Conservation (phyloP, 148 eudicot genomes). For the Polygonum aviculare region DNA sequence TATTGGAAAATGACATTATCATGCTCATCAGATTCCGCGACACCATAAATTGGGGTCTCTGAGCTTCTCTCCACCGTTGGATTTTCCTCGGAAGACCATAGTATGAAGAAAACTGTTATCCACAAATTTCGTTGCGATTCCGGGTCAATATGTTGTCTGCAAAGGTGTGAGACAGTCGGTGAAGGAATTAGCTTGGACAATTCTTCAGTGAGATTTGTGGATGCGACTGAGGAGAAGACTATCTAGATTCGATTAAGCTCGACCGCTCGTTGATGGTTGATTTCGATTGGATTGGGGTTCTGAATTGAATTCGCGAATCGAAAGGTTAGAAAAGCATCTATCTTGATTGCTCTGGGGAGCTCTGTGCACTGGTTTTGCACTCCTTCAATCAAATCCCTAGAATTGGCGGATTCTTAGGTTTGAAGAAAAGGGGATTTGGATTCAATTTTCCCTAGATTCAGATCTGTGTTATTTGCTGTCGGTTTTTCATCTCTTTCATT, state of each 20-base stretch:
- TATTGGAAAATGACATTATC: background rate
- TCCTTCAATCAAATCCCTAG: background rate
- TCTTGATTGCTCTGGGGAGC: background rate
- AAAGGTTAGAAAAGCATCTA: background rate
- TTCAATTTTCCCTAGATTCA: background rate
- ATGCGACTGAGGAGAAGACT: background rate
- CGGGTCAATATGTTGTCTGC: conserved; percentile 1
- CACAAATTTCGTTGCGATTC: background rate
- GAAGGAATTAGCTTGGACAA: background rate
- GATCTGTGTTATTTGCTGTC: background rate
- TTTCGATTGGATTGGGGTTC: background rate
- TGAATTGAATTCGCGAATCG: background rate
- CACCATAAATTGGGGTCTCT: background rate
- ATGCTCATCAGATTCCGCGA: background rate
- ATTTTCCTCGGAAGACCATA: background rate
- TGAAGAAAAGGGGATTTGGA: background rate
- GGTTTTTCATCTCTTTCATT: background rate
- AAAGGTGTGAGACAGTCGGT: background rate
- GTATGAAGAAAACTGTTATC: background rate
- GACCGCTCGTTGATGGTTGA: background rate
- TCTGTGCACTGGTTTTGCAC: background rate
- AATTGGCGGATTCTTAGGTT: background rate
- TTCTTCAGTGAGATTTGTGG: conserved; percentile 8
- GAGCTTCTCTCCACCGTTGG: background rate
- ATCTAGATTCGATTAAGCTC: background rate